Percentiles rank a stretch among this genome's conserved stretches.
Evolutionary conservation across 2,329 filamentous ascomycete genomes (phyloP).

Genomic region (Hypoxylon sp.): DNA sequence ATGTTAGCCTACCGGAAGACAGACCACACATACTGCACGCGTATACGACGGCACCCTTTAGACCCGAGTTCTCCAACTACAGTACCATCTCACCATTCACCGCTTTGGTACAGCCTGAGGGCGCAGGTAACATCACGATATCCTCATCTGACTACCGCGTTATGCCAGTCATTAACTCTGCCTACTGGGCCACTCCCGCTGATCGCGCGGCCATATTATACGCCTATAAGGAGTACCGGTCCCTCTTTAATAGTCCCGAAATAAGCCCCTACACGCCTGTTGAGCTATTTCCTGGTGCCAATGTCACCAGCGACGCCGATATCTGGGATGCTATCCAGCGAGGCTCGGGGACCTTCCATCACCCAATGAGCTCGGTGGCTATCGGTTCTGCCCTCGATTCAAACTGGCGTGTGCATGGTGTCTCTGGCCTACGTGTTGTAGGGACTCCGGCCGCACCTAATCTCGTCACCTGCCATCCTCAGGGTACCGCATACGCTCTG

Average conservation of each 20-base stretch:
- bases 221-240: background rate
- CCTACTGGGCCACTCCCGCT: background rate
- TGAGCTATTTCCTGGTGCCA: background rate
- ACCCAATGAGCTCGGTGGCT: background rate
- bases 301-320: background rate
- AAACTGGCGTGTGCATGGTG: background rate
- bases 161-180: background rate
- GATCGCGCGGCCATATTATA: background rate
- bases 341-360: background rate
- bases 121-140: background rate
- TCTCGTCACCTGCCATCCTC: background rate
- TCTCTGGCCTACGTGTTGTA: background rate
- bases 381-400: background rate
- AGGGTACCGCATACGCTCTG: background rate
- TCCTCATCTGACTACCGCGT: background rate
- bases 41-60: background rate
- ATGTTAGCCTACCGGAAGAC: background rate
- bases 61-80: background rate
- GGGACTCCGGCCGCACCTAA: too few relatives aligned
- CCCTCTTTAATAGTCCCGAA: background rate
- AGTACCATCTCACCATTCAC: background rate
- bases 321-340: background rate
- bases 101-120: background rate
- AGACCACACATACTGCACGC: background rate
- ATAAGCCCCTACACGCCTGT: background rate